Percentiles rank a stretch among this genome's conserved stretches.
Conservation (phyloP, 2,329 filamentous ascomycete genomes). For the Cercospora sp. region DNA sequence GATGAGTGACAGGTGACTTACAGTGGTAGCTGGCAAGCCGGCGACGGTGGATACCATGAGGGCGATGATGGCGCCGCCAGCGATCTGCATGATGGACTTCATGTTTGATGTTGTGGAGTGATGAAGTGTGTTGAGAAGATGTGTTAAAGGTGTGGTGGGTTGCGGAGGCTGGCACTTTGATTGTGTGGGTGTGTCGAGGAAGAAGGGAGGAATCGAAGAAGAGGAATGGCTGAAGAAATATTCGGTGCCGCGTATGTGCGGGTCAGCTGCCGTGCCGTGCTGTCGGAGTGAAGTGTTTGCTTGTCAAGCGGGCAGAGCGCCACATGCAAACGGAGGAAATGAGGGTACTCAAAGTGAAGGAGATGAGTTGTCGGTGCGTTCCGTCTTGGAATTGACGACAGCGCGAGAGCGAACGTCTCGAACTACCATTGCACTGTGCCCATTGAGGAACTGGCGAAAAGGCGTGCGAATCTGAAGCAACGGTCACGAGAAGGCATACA, state of each 20-base stretch:
- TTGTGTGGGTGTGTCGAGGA: not conserved
- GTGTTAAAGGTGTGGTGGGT: not conserved
- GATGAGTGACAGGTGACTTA: not conserved
- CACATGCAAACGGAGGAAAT: not conserved
- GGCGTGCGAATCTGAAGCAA: not conserved
- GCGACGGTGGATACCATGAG: not conserved
- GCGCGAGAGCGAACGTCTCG: not conserved
- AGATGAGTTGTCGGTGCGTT: not conserved
- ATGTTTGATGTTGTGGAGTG: not conserved
- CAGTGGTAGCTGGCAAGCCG: not conserved
- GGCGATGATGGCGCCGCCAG: not conserved
- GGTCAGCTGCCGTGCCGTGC: not conserved
- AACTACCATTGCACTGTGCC: not conserved
- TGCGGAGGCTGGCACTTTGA: not conserved
- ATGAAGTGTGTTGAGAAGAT: not conserved
- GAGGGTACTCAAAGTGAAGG: not conserved
- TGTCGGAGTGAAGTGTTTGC: not conserved
- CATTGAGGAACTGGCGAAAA: not conserved
- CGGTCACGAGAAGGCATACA: not conserved
- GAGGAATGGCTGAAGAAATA: not conserved
- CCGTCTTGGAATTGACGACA: not conserved
- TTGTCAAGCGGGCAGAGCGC: not conserved
- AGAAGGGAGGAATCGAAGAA: not conserved
- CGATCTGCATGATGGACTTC: conserved; percentile 2
- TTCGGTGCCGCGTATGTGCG: not conserved